These are phyloP conservation scores for Solanum ahanhuiri DNA, from an alignment of 257 asterid genomes.

Conservation along the genomic window DNA sequence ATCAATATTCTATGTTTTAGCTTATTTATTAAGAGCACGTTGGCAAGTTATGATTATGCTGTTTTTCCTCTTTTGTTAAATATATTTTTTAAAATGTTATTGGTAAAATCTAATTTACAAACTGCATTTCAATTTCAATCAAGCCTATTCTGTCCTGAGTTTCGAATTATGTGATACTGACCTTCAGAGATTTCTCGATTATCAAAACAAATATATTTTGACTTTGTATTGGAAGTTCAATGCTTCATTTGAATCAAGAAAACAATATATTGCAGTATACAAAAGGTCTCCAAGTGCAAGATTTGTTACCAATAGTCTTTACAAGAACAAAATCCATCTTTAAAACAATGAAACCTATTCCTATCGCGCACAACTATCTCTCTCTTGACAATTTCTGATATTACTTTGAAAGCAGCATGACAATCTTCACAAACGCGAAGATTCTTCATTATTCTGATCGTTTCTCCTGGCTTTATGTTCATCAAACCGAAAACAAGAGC, in stretches of 20 bases:
- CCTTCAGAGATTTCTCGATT: neutral
- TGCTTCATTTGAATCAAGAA: neutral
- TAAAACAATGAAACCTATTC: constrained; percentile 52
- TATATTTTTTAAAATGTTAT: too few species aligned
- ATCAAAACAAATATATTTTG: neutral
- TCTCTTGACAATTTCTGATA: constrained; percentile 35
- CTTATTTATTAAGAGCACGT: too few species aligned
- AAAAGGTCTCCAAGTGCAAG: neutral
- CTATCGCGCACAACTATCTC: constrained; percentile 51
- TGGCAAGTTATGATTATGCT: too few species aligned
- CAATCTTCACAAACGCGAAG: constrained; percentile 74
- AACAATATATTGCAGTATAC: neutral
- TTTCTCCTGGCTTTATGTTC: constrained; percentile 31
- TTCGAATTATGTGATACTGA: neutral
- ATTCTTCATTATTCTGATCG: constrained; percentile 50
- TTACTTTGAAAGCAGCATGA: constrained; percentile 47
- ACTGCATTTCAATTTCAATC: neutral
- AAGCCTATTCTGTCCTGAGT: neutral
- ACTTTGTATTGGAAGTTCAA: neutral
- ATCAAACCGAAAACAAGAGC: constrained; percentile 50
- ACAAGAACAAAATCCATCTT: constrained; percentile 55
- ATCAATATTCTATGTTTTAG: too few species aligned
- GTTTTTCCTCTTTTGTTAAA: too few species aligned
- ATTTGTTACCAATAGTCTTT: constrained; percentile 20
- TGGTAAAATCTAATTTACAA: neutral